Evolutionary conservation across 345 rosid genomes (phyloP).

Genomic region (Gossypium sturtianum): DNA sequence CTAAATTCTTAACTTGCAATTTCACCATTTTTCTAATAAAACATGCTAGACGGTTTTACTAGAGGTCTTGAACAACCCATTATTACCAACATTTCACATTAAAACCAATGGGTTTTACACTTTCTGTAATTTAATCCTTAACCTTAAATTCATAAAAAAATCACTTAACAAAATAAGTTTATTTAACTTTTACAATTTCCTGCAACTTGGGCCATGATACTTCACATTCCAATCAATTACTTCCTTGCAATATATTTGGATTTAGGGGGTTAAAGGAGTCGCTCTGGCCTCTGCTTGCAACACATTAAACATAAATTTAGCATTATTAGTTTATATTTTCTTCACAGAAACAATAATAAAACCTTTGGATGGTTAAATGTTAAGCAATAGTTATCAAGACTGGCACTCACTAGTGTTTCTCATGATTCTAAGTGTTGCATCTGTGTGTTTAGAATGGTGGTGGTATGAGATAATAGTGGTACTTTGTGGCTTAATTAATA

Average conservation of each 20-base stretch:
- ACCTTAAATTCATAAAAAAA: too few species aligned
- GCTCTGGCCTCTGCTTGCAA: constrained; percentile 23
- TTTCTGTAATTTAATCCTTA: too few species aligned
- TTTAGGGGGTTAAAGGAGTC: constrained; percentile 26
- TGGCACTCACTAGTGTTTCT: constrained; percentile 20
- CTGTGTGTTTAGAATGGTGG: constrained; percentile 40
- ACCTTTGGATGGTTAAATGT: constrained; percentile 22
- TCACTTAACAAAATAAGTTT: too few species aligned
- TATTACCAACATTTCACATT: too few species aligned
- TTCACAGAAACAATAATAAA: constrained; percentile 18
- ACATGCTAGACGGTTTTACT: too few species aligned
- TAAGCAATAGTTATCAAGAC: neutral
- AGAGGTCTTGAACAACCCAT: too few species aligned
- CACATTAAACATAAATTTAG: constrained; percentile 18
- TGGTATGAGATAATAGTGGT: constrained; percentile 34
- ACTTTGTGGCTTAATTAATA: constrained; percentile 24
- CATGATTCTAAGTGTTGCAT: constrained; percentile 21
- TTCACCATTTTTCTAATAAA: too few species aligned
- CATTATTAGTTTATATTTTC: constrained; percentile 19
- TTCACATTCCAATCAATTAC: constrained; percentile 31
- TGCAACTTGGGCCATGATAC: constrained; percentile 14
- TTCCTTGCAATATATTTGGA: constrained; percentile 17
- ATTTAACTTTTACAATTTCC: neutral
- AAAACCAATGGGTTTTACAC: too few species aligned
- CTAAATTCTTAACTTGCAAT: too few species aligned